phyloP scores from a whole-genome alignment of 176 grass and related monocot species.

The Coix lacrymajobi region DNA sequence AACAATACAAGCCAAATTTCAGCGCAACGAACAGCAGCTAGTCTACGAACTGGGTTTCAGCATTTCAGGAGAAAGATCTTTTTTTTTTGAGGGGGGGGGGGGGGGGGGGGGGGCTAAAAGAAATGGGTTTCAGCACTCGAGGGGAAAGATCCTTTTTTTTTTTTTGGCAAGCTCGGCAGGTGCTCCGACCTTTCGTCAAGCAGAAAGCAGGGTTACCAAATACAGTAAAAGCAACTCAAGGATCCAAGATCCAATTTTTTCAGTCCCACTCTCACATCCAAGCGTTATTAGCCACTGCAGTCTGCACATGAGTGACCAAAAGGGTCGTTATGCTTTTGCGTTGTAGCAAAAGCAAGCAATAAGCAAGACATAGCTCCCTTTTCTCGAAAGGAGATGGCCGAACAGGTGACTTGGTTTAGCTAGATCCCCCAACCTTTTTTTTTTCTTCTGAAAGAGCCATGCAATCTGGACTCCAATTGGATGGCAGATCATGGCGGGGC shows the following conservation, averaged over 20 bases:
- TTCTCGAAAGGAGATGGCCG: conserved; percentile 8
- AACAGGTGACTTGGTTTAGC: not conserved
- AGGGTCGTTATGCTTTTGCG: not conserved
- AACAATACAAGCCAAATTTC: too few species aligned
- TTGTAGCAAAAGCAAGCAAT: not conserved
- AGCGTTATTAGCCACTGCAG: not conserved
- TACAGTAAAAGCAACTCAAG: not conserved
- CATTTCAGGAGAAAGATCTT: too few species aligned
- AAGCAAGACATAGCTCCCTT: not conserved
- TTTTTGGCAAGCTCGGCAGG: not conserved
- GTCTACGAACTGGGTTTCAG: too few species aligned
- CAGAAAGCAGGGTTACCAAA: not conserved
- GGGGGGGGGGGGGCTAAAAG: too few species aligned
- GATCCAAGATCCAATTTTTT: not conserved
- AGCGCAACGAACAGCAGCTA: too few species aligned
- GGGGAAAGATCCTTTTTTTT: not conserved
- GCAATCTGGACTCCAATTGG: conserved; percentile 15
- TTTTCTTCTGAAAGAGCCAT: not conserved
- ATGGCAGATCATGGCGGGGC: conserved; percentile 15
- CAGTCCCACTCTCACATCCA: not conserved
- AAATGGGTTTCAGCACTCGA: not conserved
- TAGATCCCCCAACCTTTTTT: not conserved
- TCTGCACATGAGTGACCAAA: not conserved
- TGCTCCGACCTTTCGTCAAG: not conserved
- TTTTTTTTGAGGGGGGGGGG: too few species aligned